Evolutionary conservation across 2,329 filamentous ascomycete genomes (phyloP), one percentile per base, ranked within the genome.

Genomic region (Colletotrichum simmondsii): DNA sequence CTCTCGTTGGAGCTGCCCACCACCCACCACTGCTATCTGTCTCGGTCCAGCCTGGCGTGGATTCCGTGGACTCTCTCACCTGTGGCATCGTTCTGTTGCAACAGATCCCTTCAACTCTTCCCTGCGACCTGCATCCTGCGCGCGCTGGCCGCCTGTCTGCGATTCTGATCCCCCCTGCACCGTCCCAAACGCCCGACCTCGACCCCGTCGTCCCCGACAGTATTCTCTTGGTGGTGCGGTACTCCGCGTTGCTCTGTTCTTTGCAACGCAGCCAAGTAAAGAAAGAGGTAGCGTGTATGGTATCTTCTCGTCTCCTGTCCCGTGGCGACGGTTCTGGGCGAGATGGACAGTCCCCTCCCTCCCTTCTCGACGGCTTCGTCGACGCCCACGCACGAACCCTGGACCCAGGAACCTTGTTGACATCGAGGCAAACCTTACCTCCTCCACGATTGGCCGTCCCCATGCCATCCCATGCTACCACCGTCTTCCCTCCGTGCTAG

Each of bases 251-350:
- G 53, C 24, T 49, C 32, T 32, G 12, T 19, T 30, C 62, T 60
- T 16, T 19, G 57, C 42, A 19, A 19, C 59, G 11, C 24, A 22
- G n/a, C 19, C 19, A 49, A 22, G 2, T 14, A 24, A 30, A 30
- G 5, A 7, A 19, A 53, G 53, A 37, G 32, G 37, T 52, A 42
- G 52, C 49, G 35, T 52, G 66, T 28, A 59, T 37, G 26, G 19
- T 26, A 22, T 37, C 22, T 14, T 46, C 64, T 65, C 37, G 54
- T 53, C 65, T 72, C 53, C 53, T 60, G 65, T 72, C 60, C 60
- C 70, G 70, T 72, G 70, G 70, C 59, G 60, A 72, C 54, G 70
- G 65, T 64, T 32, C 53, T 42, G 54, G 42, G 54, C 54, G 54
- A 71, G 30, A 66, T 60, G 56, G 24, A 42, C 14, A 28, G 14